Conservation (phyloP, 2,329 filamentous ascomycete species). For the Colletotrichum sp. region DNA sequence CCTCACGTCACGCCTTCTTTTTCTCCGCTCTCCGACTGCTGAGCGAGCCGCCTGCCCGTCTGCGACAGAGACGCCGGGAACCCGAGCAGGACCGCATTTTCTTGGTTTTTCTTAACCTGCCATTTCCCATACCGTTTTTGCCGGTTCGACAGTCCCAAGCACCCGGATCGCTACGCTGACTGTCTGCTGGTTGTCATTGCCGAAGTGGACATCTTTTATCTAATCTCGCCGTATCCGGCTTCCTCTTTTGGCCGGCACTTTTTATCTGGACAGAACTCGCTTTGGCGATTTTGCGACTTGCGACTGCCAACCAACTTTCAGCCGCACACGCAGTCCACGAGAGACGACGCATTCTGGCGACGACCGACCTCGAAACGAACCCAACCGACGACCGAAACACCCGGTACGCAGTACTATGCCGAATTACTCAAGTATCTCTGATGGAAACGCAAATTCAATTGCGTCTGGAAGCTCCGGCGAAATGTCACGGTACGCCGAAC, state of each 20-base stretch:
- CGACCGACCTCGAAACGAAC: neutral
- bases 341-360: slow-evolving; percentile 12
- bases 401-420: slow-evolving; percentile 44
- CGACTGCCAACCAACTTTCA: neutral
- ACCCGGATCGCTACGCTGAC: neutral
- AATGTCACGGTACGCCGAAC: slow-evolving; percentile 19
- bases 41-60: neutral
- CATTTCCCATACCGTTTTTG: neutral
- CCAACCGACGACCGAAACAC: neutral
- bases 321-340: neutral
- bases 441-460: slow-evolving; percentile 43
- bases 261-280: slow-evolving; percentile 4
- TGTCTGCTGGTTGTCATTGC: neutral
- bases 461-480: slow-evolving; percentile 22
- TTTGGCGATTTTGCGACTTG: neutral
- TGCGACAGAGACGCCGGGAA: neutral
- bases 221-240: slow-evolving; percentile 6
- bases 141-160: neutral
- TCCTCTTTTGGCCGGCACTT: neutral
- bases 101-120: neutral
- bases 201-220: neutral
- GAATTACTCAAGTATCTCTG: slow-evolving; percentile 58
- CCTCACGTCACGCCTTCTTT: neutral
- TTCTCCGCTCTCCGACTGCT: neutral
- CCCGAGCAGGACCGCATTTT: neutral